Percentiles rank a stretch among this genome's conserved stretches.
phyloP scores from a whole-genome alignment of 192 early-diverging fungal genomes.

The Spinellus fusiger region DNA sequence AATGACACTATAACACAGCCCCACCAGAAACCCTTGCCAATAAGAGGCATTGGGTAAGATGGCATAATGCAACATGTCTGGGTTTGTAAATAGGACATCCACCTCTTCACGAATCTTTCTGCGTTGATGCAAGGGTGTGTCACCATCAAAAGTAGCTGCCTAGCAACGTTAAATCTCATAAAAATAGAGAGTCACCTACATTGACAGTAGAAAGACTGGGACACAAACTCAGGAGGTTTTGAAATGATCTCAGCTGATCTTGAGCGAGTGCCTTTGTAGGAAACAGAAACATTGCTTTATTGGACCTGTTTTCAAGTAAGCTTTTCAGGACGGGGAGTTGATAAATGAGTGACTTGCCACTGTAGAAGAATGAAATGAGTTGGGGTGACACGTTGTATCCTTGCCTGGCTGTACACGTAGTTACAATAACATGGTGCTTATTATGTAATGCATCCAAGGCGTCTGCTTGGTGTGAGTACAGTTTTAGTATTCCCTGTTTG shows the following conservation, averaged over 20 bases:
- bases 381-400: too few relatives aligned
- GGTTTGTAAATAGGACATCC: constrained; percentile 73
- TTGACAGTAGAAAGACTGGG: constrained; percentile 27
- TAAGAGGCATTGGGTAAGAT: constrained; percentile 51
- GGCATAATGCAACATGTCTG: constrained; percentile 71
- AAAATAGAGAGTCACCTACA: not conserved
- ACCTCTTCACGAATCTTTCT: constrained; percentile 42
- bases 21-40: constrained; percentile 54
- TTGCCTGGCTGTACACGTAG: constrained; percentile 70
- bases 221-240: constrained; percentile 19
- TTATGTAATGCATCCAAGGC: constrained; percentile 49
- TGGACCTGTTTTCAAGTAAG: constrained; percentile 34
- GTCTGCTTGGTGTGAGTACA: constrained; percentile 71
- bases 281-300: constrained; percentile 56
- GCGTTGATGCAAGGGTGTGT: constrained; percentile 46
- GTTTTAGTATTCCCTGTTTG: constrained; percentile 24
- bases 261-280: constrained; percentile 83
- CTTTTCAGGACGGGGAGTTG: constrained; percentile 59
- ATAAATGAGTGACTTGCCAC: constrained; percentile 78
- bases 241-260: constrained; percentile 61
- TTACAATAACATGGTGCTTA: constrained; percentile 53
- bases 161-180: not conserved
- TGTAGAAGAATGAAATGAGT: constrained; percentile 14
- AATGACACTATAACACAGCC: constrained; percentile 59
- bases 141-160: constrained; percentile 58